Conservation (phyloP, 805 yeast species). For the Ogataea dorogensis region DNA sequence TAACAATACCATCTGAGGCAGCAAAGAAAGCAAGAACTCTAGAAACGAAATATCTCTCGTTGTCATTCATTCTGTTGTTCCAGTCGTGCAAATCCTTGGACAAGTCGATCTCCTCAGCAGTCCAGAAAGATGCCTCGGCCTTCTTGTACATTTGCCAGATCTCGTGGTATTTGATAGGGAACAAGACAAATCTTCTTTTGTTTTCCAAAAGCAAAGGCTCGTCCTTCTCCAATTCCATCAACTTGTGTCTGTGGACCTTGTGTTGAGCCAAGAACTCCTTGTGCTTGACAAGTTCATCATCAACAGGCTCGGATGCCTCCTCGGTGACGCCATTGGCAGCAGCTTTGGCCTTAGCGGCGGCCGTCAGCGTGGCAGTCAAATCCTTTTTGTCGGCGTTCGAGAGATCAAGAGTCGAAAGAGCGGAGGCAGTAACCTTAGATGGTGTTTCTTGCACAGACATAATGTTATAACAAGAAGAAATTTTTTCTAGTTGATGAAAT, state of each 20-base stretch:
- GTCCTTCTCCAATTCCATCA: constrained; percentile 75
- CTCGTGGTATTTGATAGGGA: constrained; percentile 96
- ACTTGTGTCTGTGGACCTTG: constrained; percentile 65
- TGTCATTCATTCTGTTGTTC: constrained; percentile 84
- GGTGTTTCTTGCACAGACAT: constrained; percentile 69
- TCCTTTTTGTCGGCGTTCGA: constrained; percentile 40
- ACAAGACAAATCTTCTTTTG: constrained; percentile 83
- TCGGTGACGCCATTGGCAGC: constrained; percentile 20
- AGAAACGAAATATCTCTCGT: constrained; percentile 89
- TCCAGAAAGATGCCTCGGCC: constrained; percentile 99
- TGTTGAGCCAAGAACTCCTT: constrained; percentile 57
- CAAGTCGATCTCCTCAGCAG: constrained; percentile 97
- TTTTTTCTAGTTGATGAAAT: constrained; percentile 4
- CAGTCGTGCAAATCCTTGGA: constrained; percentile 91
- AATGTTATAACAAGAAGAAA: constrained; percentile 4
- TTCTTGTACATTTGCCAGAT: constrained; percentile 98
- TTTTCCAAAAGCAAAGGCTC: constrained; percentile 89
- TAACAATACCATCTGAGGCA: constrained; percentile 97
- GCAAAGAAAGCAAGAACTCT: constrained; percentile 97
- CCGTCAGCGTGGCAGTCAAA: constrained; percentile 39
- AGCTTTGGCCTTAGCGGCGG: constrained; percentile 40
- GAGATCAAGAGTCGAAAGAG: constrained; percentile 52
- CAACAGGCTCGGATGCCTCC: constrained; percentile 13
- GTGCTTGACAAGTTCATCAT: constrained; percentile 41
- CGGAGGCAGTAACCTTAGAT: constrained; percentile 60